These are phyloP conservation scores for Candida schatavii DNA, from an alignment of 805 yeast genomes.

Conservation along the genomic window DNA sequence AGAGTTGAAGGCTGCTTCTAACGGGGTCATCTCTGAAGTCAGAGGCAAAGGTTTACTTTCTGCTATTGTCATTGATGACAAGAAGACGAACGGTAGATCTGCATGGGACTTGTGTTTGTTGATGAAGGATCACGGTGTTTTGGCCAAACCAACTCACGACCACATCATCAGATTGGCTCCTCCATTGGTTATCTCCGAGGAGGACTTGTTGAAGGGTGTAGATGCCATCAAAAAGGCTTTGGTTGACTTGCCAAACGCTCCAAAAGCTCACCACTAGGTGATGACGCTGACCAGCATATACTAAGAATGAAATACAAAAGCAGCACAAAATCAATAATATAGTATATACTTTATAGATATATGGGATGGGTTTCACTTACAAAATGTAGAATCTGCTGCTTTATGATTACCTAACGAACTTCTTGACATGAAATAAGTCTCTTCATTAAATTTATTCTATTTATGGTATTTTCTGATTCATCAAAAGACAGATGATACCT, in stretches of 20 bases:
- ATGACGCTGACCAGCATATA: neutral
- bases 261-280: constrained; percentile 41
- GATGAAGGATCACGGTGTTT: constrained; percentile 83
- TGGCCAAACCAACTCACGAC: constrained; percentile 97
- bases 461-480: neutral
- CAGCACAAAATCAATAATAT: neutral
- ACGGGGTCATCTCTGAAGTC: constrained; percentile 57
- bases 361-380: neutral
- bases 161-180: constrained; percentile 95
- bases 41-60: constrained; percentile 85
- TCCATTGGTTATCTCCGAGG: constrained; percentile 86
- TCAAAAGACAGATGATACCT: too few species aligned
- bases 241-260: constrained; percentile 50
- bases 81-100: constrained; percentile 80
- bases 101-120: constrained; percentile 95
- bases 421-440: too few species aligned
- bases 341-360: neutral
- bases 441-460: neutral
- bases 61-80: constrained; percentile 87
- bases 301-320: neutral
- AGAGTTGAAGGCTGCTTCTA: constrained; percentile 49
- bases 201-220: constrained; percentile 80
- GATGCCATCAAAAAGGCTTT: constrained; percentile 65
- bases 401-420: too few species aligned
- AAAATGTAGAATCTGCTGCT: neutral